phyloP scores from a whole-genome alignment of 768 basidiomycete genomes.

The Porpolomopsis calyptriformis region DNA sequence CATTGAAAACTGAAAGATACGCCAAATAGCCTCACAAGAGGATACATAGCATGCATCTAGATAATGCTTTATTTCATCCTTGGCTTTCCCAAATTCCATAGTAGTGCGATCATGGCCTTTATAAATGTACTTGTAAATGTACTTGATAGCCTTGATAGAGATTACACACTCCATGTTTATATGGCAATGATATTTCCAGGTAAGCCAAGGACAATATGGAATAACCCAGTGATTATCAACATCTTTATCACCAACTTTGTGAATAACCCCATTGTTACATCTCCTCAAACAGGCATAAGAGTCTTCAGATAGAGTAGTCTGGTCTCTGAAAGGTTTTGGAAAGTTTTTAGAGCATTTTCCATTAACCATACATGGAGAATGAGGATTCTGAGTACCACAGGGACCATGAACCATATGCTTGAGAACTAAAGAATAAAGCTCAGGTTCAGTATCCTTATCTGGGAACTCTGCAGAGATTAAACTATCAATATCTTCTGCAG shows the following conservation, averaged over 20 bases:
- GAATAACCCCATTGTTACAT: conserved; percentile 22
- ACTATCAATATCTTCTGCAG: conserved; percentile 28
- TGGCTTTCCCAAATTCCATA: conserved; percentile 20
- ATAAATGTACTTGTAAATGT: conserved; percentile 39
- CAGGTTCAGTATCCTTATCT: conserved; percentile 22
- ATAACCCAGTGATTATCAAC: conserved; percentile 7
- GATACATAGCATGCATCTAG: conserved; percentile 29
- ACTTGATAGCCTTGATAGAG: conserved; percentile 31
- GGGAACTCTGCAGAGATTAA: conserved; percentile 27
- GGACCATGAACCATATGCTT: conserved; percentile 40
- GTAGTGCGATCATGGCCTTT: conserved; percentile 36
- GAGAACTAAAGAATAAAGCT: conserved; percentile 25
- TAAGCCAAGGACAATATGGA: conserved; percentile 25
- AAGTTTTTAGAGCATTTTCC: conserved; percentile 33
- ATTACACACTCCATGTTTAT: conserved; percentile 39
- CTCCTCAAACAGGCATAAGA: conserved; percentile 30
- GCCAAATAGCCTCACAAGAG: conserved; percentile 21
- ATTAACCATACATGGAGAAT: conserved; percentile 32
- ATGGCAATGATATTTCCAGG: conserved; percentile 30
- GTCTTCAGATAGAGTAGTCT: conserved; percentile 27
- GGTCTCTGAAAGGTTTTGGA: conserved; percentile 28
- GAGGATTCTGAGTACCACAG: conserved; percentile 26
- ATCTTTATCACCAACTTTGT: neutral
- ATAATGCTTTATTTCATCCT: conserved; percentile 27
- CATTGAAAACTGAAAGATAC: conserved; percentile 23